A percentile compares a stretch with the other conserved stretches of the same genome.
Conservation (phyloP, 1,284 basidiomycete species). For the Sphagnurus paluster region DNA sequence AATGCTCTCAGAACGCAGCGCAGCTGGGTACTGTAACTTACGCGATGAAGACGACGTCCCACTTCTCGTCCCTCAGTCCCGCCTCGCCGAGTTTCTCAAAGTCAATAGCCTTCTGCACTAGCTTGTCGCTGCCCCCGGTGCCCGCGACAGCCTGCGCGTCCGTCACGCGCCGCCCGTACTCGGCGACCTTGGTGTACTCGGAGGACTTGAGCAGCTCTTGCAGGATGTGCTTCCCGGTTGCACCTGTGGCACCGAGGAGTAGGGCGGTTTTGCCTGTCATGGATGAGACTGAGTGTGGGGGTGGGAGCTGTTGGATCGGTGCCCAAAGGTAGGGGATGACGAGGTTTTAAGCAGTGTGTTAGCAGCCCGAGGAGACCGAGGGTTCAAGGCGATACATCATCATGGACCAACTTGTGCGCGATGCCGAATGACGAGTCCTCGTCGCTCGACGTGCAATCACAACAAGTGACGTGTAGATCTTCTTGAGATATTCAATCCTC, state of each 20-base stretch:
- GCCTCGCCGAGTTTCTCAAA: slow-evolving; percentile 62
- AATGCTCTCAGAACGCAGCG: neutral
- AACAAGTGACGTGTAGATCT: too few species aligned
- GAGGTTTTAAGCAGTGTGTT: too few species aligned
- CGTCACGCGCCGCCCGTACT: slow-evolving; percentile 65
- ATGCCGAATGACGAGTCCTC: too few species aligned
- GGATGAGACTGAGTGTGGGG: too few species aligned
- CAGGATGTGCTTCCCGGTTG: slow-evolving; percentile 56
- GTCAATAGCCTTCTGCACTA: slow-evolving; percentile 63
- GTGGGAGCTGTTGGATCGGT: too few species aligned
- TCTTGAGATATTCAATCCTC: too few species aligned
- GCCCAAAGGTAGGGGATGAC: too few species aligned
- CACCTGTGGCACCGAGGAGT: slow-evolving; percentile 67
- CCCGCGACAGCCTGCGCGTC: slow-evolving; percentile 37
- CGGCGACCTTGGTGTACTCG: slow-evolving; percentile 56
- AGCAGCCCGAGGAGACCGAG: too few species aligned
- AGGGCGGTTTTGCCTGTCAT: slow-evolving; percentile 46
- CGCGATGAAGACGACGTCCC: slow-evolving; percentile 71
- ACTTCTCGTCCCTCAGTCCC: slow-evolving; percentile 51
- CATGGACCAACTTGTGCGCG: too few species aligned
- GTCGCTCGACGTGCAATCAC: too few species aligned
- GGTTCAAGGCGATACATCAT: too few species aligned
- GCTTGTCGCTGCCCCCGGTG: slow-evolving; percentile 41
- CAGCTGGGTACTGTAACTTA: slow-evolving; percentile 27
- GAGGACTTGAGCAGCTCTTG: slow-evolving; percentile 54